Conservation (phyloP, 2,329 filamentous ascomycete genomes). For the Trichoderma sp. region DNA sequence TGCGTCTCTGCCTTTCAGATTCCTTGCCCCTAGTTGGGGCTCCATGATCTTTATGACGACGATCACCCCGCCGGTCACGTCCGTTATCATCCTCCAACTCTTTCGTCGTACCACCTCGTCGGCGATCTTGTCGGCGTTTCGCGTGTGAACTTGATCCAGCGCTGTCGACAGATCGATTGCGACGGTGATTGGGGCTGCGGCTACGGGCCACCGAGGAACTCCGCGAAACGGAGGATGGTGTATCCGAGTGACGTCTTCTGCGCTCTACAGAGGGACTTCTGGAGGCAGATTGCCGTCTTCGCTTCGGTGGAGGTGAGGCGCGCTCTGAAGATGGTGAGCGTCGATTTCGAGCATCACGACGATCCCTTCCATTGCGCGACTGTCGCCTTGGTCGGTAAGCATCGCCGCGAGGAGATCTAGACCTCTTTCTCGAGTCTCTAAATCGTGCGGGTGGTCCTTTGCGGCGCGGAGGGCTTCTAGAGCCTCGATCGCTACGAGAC, state of each 20-base stretch:
- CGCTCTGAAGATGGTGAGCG: slow-evolving; percentile 38
- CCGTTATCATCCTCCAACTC: neutral
- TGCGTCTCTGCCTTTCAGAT: slow-evolving; percentile 41
- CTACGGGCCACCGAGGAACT: slow-evolving; percentile 35
- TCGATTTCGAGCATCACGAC: slow-evolving; percentile 23
- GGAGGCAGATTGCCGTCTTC: slow-evolving; percentile 49
- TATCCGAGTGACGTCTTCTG: slow-evolving; percentile 36
- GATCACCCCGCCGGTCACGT: slow-evolving; percentile 12
- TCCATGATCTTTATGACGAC: neutral
- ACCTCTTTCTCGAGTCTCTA: slow-evolving; percentile 38
- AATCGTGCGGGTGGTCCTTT: slow-evolving; percentile 34
- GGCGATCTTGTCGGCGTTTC: slow-evolving; percentile 12
- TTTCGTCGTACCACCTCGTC: neutral
- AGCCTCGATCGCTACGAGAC: slow-evolving; percentile 33
- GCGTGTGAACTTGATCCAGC: slow-evolving; percentile 11
- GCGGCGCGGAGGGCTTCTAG: slow-evolving; percentile 35
- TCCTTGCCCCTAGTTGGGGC: slow-evolving; percentile 16
- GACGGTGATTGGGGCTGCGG: slow-evolving; percentile 27
- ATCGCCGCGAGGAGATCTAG: slow-evolving; percentile 36
- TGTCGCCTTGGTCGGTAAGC: slow-evolving; percentile 28
- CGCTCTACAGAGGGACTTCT: slow-evolving; percentile 45
- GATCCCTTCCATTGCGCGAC: slow-evolving; percentile 25
- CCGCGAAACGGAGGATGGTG: slow-evolving; percentile 42
- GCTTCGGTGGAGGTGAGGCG: slow-evolving; percentile 47
- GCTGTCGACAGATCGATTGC: slow-evolving; percentile 18